Evolutionary conservation across 208 protist species (phyloP), one percentile per base, ranked within the genome.

Genomic region (Leishmania major): DNA sequence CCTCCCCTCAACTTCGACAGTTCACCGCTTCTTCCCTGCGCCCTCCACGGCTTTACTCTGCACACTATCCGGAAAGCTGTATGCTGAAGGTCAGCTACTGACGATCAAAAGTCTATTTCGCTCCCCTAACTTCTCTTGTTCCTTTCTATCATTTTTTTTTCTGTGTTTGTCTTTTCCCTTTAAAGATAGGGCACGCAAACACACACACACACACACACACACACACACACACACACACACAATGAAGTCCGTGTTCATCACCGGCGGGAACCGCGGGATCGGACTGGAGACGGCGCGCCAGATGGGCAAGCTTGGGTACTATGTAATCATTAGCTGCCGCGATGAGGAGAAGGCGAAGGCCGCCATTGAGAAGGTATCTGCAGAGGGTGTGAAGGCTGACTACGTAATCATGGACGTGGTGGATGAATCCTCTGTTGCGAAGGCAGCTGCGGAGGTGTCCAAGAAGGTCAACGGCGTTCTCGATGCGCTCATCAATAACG

Each of bases 211-310:
- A 62, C 28, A 60, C 31, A 25, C 73, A n/a, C 3, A 43, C 2
- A 69, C 35, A 69, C 31, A 25, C 72, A 28, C 15, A 62, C 28
- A 60, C 31, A 25, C 73, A n/a, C 3, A 43, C 2, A 69, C 35
- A 69, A 82, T 86, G 78, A 79, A 82, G 74, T 82, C 87, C 77
- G 94, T 88, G 3, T 85, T 96, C 57, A 91, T 98, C 69, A 94
- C 92, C 28, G 96, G 94, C 43, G 92, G 77, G n/a, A 96, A 95
- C 85, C 90, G 90, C 66, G 96, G 94, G 11, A 94, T 98, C 75
- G 94, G 94, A 49, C 77, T 94, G 28, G 90, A 95, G 75, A 94
- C 89, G 15, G 92, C 91, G 1, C 84, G 78, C 35, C 87, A 89
- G 78, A 83, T 93, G 75, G 89, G 75, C 53, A 92, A 89, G 82